Evolutionary conservation across 805 yeast species (phyloP), one percentile per base, ranked within the genome.

Genomic region (Teunomyces funiuensis): DNA sequence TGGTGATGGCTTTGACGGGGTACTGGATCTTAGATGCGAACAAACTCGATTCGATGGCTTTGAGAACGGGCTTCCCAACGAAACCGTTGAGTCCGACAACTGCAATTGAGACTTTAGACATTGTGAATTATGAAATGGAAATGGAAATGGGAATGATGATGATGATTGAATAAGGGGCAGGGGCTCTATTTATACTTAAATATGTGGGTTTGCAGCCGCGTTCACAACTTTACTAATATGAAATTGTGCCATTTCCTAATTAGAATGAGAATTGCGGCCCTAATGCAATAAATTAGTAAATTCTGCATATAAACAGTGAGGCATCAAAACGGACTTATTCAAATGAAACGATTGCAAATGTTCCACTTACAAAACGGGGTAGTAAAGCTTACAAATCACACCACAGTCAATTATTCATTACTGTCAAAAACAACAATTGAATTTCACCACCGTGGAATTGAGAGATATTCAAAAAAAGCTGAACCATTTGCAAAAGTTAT

Each of bases 1-100:
- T 65, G 23, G 84, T 70, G 41, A 80, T 47, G 0, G 76, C 79
- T 46, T 68, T 69, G 42, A 82, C 58, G 20, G 87, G 86, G 28
- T 65, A 63, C 1, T 61, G 47, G 47, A 67, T 58, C 45, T 74
- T 73, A 42, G 59, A 59, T 15, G n/a, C 31, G 51, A 79, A 78
- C 5, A 58, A 50, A 15, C 71, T 55, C 2, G 73, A 63, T 13
- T 71, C 50, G 34, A 81, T 58, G 6, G 80, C 79, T 1, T 60
- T 63, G 14, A 77, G 42, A 27, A 68, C 58, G 33, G 79, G 76
- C 46, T 63, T 59, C 31, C 82, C 85, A 29, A 82, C 58, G 47
- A 58, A 46, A 18, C 88, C 86, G 45, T 70, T 63, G 36, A 71
- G 50, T 26, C 86, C 85, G 43, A 74, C 52, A 39, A 82, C 55